Conservation (phyloP, 768 basidiomycete species). For the Serendipita sp. region DNA sequence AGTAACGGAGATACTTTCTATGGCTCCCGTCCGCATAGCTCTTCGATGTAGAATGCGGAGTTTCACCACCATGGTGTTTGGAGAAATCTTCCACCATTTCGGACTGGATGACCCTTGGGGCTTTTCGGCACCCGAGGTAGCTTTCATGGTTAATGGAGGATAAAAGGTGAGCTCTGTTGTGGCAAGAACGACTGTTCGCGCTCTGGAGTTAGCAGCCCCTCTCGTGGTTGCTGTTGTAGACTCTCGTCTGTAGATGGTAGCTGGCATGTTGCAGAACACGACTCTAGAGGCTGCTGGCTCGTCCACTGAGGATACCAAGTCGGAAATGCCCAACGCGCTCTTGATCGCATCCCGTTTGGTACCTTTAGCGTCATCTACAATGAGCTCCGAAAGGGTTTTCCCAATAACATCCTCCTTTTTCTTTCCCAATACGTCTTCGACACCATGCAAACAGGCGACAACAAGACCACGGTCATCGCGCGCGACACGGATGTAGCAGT, state of each 20-base stretch:
- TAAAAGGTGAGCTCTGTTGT: not conserved
- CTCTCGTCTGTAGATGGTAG: not conserved
- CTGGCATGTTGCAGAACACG: not conserved
- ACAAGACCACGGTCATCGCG: constrained; percentile 21
- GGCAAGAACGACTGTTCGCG: not conserved
- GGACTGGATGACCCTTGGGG: not conserved
- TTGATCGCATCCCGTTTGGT: constrained; percentile 2
- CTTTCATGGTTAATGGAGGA: not conserved
- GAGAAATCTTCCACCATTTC: not conserved
- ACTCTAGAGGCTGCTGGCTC: not conserved
- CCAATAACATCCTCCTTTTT: constrained; percentile 21
- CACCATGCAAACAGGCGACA: constrained; percentile 20
- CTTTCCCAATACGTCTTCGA: constrained; percentile 18
- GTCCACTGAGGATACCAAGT: not conserved
- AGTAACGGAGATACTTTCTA: not conserved
- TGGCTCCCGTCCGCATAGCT: not conserved
- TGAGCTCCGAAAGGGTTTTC: constrained; percentile 9
- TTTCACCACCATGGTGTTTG: not conserved
- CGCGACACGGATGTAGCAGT: not conserved
- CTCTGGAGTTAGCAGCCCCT: not conserved
- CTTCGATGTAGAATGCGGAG: constrained; percentile 1
- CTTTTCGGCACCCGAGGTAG: not conserved
- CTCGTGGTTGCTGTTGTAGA: not conserved
- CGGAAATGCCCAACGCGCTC: not conserved
- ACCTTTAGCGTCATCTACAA: not conserved